Base-by-base conservation (phyloP, 2,329 filamentous ascomycete genomes). In the Monosporascus sp. region DNA sequence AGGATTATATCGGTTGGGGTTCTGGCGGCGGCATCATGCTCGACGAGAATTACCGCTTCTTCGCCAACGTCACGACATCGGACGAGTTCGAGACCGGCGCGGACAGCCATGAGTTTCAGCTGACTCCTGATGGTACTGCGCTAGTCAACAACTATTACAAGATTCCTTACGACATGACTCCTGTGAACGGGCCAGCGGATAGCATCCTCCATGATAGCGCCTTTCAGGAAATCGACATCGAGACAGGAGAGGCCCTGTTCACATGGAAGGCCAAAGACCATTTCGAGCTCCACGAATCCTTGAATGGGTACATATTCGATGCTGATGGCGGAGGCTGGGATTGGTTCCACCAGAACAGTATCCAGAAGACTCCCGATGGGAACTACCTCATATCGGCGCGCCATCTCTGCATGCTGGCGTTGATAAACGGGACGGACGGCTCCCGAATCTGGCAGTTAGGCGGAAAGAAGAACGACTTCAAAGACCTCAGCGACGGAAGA, bases 91-190 rank as follows among this genome's bases (percentile, higher is more conserved):
- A 58, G 9, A 68, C 67, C 24, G 68, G 66, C 0, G 66, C 65
- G 7, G 71, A 78, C 51, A 64, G 74, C 44, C 75, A 77, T 57
- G 73, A 76, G 47, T 70, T 76, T 53, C 62, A 65, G 17, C 60
- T 77, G n/a, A 77, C 74, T 1, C 51, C 63, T 1, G 61, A 72
- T 49, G 69, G 68, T 36, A 73, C 72, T 1, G 70, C 71, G 20
- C 62, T 78, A 37, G 68, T 76, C 60, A 71, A 70, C 8, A 70
- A 71, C 45, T 77, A 76, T 55, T 65, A 71, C 53, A 62, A 62
- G 31, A 61, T 69, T 7, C 51, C 59, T 6, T 64, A 60, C n/a
- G 62, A 72, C 53, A 60, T 67, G 34, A 65, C 61, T 0, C 45
- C 60, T 2, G 57, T 68, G 2, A 70, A 69, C 3, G 71, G 70